Evolutionary conservation across 192 early-diverging fungal genomes (phyloP).

Genomic region (Paraglomus occultum): DNA sequence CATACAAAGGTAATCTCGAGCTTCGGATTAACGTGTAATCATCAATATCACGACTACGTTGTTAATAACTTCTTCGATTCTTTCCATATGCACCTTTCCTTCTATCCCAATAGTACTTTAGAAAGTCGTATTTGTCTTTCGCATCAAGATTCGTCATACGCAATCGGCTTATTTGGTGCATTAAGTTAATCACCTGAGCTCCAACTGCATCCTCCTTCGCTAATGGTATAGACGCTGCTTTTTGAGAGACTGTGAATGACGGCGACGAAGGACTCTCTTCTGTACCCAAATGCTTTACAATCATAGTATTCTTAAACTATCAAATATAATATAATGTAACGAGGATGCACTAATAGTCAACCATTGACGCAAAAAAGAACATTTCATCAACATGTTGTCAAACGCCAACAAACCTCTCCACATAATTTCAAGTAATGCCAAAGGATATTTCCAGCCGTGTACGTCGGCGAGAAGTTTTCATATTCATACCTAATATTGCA

Average conservation of each 20-base stretch:
- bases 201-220: conserved; percentile 52
- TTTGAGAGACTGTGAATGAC: conserved; percentile 28
- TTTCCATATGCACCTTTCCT: conserved; percentile 8
- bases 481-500: conserved; percentile 58
- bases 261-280: conserved; percentile 50
- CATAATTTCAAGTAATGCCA: conserved; percentile 57
- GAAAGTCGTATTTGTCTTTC: conserved; percentile 72
- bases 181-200: conserved; percentile 49
- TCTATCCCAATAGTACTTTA: conserved; percentile 57
- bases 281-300: conserved; percentile 46
- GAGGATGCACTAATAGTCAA: conserved; percentile 8
- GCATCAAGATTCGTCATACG: conserved; percentile 63
- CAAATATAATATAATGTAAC: conserved; percentile 34
- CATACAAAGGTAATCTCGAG: too few relatives aligned
- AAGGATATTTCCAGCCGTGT: conserved; percentile 55
- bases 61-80: background rate
- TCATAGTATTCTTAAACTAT: conserved; percentile 50
- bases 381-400: background rate
- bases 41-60: too few relatives aligned
- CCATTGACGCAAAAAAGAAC: conserved; percentile 30
- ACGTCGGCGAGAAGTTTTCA: conserved; percentile 60
- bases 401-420: conserved; percentile 46
- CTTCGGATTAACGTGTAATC: too few relatives aligned
- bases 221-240: conserved; percentile 34
- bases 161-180: conserved; percentile 64